phyloP scores from a whole-genome alignment of 2,329 filamentous ascomycete species.

The Alternaria postmessia region DNA sequence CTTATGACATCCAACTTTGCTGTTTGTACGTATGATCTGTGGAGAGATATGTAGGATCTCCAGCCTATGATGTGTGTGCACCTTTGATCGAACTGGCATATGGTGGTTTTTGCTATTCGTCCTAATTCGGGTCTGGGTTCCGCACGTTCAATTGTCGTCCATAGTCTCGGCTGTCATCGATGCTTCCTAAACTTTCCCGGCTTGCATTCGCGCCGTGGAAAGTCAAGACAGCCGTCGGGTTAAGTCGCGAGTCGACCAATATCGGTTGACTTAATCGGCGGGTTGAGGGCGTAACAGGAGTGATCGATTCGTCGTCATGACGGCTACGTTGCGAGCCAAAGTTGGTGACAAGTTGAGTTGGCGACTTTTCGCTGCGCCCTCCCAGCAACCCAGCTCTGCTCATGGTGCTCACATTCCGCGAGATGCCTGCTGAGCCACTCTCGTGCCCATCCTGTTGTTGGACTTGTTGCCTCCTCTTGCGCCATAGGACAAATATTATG shows the following conservation, averaged over 20 bases:
- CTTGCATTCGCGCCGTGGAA: conserved; percentile 55
- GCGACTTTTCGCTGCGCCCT: conserved; percentile 33
- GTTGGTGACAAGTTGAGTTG: conserved; percentile 38
- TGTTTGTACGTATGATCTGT: conserved; percentile 16
- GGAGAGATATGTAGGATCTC: conserved; percentile 4
- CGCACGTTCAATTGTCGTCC: conserved; percentile 57
- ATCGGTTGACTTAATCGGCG: conserved; percentile 55
- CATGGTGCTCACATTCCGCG: conserved; percentile 58
- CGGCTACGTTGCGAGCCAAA: conserved; percentile 39
- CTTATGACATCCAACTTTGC: conserved; percentile 27
- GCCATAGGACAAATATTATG: conserved; percentile 52
- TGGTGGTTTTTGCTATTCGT: neutral
- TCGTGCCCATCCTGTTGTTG: conserved; percentile 24
- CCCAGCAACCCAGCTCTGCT: conserved; percentile 57
- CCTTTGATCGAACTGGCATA: neutral
- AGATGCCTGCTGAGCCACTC: conserved; percentile 34
- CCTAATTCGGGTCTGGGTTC: conserved; percentile 42
- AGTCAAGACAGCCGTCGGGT: conserved; percentile 57
- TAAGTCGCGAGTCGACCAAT: conserved; percentile 59
- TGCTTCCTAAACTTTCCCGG: conserved; percentile 56
- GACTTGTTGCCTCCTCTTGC: conserved; percentile 38
- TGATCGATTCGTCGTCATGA: conserved; percentile 44
- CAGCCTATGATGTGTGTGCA: neutral
- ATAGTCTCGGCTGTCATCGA: conserved; percentile 59
- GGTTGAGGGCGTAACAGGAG: conserved; percentile 45